A percentile compares a stretch with the other conserved stretches of the same genome.
Conservation (phyloP, 148 eudicot species). For the Nepenthes mirabilis region DNA sequence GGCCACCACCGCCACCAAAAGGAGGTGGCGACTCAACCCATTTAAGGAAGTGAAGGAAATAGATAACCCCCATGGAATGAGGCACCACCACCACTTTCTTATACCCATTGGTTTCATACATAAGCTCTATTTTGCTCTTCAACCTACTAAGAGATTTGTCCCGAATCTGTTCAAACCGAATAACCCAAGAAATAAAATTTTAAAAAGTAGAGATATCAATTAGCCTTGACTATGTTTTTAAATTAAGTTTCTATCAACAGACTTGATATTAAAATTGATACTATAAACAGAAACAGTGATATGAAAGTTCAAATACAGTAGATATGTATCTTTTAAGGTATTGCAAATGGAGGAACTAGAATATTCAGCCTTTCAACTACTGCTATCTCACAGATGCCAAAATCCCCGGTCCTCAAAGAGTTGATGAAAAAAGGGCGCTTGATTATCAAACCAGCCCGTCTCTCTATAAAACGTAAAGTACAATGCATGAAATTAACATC, state of each 20-base stretch:
- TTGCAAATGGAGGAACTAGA: too few species aligned
- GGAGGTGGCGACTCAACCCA: constrained; percentile 59
- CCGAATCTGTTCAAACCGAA: constrained; percentile 29
- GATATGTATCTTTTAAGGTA: too few species aligned
- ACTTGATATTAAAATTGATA: background rate
- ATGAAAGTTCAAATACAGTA: too few species aligned
- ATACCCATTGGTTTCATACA: constrained; percentile 47
- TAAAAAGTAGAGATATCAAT: background rate
- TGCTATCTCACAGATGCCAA: too few species aligned
- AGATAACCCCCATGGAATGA: constrained; percentile 59
- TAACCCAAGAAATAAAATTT: too few species aligned
- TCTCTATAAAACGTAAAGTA: too few species aligned
- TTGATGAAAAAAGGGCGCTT: too few species aligned
- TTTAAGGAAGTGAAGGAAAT: constrained; percentile 60
- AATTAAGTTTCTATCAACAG: too few species aligned
- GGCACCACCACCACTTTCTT: constrained; percentile 67
- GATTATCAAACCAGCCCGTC: too few species aligned
- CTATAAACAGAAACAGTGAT: background rate
- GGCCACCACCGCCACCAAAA: constrained; percentile 54
- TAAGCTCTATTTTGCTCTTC: constrained; percentile 60
- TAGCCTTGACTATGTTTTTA: background rate
- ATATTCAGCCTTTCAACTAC: too few species aligned
- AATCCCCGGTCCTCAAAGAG: too few species aligned
- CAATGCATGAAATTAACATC: too few species aligned
- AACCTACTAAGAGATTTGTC: constrained; percentile 53